Percentiles rank a stretch among this genome's conserved stretches.
Conservation (phyloP, 1,139 yeast genomes). For the Yamadazyma songkhlaensis region DNA sequence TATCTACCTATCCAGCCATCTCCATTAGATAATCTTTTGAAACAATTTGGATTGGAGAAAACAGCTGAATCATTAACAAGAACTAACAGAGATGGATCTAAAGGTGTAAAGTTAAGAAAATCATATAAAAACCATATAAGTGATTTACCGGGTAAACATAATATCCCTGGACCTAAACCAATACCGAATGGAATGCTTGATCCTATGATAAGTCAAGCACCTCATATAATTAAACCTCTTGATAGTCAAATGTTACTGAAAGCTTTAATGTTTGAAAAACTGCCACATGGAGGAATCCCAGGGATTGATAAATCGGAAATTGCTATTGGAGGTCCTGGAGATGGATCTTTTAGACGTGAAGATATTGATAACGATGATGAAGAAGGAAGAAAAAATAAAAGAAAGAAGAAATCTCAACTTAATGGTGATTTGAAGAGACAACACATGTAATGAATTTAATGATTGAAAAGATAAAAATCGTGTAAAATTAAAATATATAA, state of each 20-base stretch:
- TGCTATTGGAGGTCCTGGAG: slow-evolving; percentile 58
- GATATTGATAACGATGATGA: slow-evolving; percentile 41
- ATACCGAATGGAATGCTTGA: slow-evolving; percentile 53
- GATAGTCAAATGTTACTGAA: slow-evolving; percentile 47
- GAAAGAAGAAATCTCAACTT: slow-evolving; percentile 34
- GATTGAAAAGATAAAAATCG: not conserved
- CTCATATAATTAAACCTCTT: slow-evolving; percentile 47
- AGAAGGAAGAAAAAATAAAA: slow-evolving; percentile 30
- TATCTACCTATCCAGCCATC: slow-evolving; percentile 46
- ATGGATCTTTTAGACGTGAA: slow-evolving; percentile 42
- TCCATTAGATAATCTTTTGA: slow-evolving; percentile 67
- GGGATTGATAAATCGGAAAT: slow-evolving; percentile 72
- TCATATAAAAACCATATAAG: slow-evolving; percentile 89
- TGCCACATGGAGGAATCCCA: slow-evolving; percentile 71
- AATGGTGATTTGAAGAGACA: slow-evolving; percentile 35
- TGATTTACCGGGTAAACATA: slow-evolving; percentile 82
- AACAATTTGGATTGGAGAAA: slow-evolving; percentile 62
- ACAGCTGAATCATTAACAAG: slow-evolving; percentile 82
- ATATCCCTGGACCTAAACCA: slow-evolving; percentile 55
- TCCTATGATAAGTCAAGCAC: slow-evolving; percentile 39
- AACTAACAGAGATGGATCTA: slow-evolving; percentile 82
- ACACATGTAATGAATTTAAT: slow-evolving; percentile 20
- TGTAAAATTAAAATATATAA: not conserved
- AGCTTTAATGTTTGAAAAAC: slow-evolving; percentile 62
- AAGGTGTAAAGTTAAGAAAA: slow-evolving; percentile 87